Percentiles rank a stretch among this genome's conserved stretches.
Conservation (phyloP, 257 asterid genomes). For the Mentha longifolia region DNA sequence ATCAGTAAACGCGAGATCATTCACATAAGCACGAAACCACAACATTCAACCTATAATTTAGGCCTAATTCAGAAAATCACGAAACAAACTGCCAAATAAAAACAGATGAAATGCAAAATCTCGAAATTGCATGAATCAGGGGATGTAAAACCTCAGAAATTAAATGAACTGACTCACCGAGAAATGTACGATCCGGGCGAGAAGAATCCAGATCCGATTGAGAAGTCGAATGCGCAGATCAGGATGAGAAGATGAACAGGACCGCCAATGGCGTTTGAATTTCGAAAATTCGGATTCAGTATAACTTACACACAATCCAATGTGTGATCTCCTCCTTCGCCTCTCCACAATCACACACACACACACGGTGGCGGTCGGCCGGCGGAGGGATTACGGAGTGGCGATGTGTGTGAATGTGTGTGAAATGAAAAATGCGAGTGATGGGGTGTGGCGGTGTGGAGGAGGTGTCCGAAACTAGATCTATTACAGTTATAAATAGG, state of each 20-base stretch:
- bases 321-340: slow-evolving; percentile 7
- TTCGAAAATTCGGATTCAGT: slow-evolving; percentile 11
- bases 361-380: slow-evolving; percentile 17
- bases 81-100: neutral
- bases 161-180: slow-evolving; percentile 36
- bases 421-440: slow-evolving; percentile 23
- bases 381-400: neutral
- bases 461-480: slow-evolving; percentile 34
- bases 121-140: slow-evolving; percentile 9
- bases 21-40: slow-evolving; percentile 16
- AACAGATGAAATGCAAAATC: neutral
- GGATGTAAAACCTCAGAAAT: slow-evolving; percentile 9
- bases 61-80: slow-evolving; percentile 13
- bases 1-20: slow-evolving; percentile 23
- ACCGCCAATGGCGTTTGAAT: slow-evolving; percentile 37
- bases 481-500: slow-evolving; percentile 35
- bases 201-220: slow-evolving; percentile 44
- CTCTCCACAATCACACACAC: slow-evolving; percentile 21
- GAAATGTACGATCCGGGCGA: slow-evolving; percentile 39
- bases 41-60: slow-evolving; percentile 30
- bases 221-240: slow-evolving; percentile 35
- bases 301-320: slow-evolving; percentile 4
- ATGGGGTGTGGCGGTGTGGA: slow-evolving; percentile 19
- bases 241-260: slow-evolving; percentile 33
- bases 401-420: slow-evolving; percentile 20